phyloP scores from a whole-genome alignment of 2,329 filamentous ascomycete species.

The Paracoccidioides lutzii region DNA sequence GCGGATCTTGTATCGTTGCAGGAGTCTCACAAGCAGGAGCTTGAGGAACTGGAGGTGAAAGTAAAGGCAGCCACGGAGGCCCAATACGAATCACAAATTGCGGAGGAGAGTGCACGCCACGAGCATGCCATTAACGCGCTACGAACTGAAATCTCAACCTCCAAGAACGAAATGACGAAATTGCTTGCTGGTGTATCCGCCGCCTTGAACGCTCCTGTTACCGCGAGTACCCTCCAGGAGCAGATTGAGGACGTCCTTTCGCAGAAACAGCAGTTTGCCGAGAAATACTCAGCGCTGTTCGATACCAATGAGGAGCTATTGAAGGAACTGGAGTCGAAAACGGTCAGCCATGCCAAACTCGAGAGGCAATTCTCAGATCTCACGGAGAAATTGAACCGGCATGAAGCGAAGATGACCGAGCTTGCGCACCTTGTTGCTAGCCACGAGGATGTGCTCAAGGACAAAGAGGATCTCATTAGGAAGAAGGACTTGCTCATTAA shows the following conservation, averaged over 20 bases:
- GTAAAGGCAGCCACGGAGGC: slow-evolving; percentile 25
- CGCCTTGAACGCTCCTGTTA: slow-evolving; percentile 35
- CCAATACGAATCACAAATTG: slow-evolving; percentile 24
- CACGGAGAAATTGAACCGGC: slow-evolving; percentile 25
- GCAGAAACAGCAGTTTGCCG: slow-evolving; percentile 31
- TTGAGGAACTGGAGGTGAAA: slow-evolving; percentile 29
- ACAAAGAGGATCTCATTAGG: slow-evolving; percentile 33
- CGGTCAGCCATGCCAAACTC: slow-evolving; percentile 20
- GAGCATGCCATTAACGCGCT: slow-evolving; percentile 46
- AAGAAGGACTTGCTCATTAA: slow-evolving; percentile 36
- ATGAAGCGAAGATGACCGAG: slow-evolving; percentile 45
- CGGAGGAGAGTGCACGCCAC: slow-evolving; percentile 46
- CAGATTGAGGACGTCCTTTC: slow-evolving; percentile 45
- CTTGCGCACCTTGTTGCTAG: slow-evolving; percentile 38
- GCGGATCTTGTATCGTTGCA: slow-evolving; percentile 41
- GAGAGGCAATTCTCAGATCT: slow-evolving; percentile 26
- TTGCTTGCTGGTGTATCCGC: slow-evolving; percentile 47
- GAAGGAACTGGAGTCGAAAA: slow-evolving; percentile 24
- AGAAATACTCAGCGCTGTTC: slow-evolving; percentile 31
- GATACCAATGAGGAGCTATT: slow-evolving; percentile 28
- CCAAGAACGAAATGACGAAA: slow-evolving; percentile 53
- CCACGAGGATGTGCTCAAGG: slow-evolving; percentile 32
- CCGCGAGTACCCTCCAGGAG: slow-evolving; percentile 45
- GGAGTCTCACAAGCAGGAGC: slow-evolving; percentile 37
- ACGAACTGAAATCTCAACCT: slow-evolving; percentile 50